Conservation (phyloP, 2,329 filamentous ascomycete species). For the Arthroderma uncinatum region DNA sequence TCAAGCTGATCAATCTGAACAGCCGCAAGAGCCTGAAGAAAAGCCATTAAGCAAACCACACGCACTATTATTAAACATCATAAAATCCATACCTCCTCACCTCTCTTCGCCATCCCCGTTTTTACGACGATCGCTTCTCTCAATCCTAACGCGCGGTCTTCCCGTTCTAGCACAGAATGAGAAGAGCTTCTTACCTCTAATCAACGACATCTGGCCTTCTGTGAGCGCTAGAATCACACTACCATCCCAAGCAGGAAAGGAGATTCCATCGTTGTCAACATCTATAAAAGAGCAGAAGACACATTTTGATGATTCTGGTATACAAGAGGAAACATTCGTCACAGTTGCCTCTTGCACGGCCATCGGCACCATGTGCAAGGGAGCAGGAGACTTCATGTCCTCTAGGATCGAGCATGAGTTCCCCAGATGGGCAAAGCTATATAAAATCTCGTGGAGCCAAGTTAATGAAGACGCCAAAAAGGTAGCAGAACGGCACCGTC, state of each 20-base stretch:
- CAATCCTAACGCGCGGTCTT: conserved; percentile 61
- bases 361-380: conserved; percentile 55
- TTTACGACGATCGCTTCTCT: conserved; percentile 66
- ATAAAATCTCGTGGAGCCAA: conserved; percentile 29
- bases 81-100: conserved; percentile 77
- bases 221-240: conserved; percentile 37
- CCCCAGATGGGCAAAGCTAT: conserved; percentile 33
- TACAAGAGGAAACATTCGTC: conserved; percentile 40
- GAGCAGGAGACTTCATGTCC: conserved; percentile 70
- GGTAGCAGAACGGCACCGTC: conserved; percentile 24
- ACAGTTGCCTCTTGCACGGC: conserved; percentile 58
- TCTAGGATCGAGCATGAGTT: conserved; percentile 63
- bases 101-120: conserved; percentile 72
- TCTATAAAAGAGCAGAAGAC: conserved; percentile 23
- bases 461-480: conserved; percentile 30
- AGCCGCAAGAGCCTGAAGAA: conserved; percentile 40
- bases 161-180: conserved; percentile 64
- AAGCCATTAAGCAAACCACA: conserved; percentile 67
- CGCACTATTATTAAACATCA: conserved; percentile 67
- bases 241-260: conserved; percentile 45
- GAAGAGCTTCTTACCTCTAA: conserved; percentile 72
- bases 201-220: conserved; percentile 86
- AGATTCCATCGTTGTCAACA: conserved; percentile 28
- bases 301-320: conserved; percentile 17
- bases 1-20: conserved; percentile 25